A percentile compares a stretch with the other conserved stretches of the same genome.
phyloP scores from a whole-genome alignment of 768 basidiomycete genomes.

The Hemileccinum rubropunctum region DNA sequence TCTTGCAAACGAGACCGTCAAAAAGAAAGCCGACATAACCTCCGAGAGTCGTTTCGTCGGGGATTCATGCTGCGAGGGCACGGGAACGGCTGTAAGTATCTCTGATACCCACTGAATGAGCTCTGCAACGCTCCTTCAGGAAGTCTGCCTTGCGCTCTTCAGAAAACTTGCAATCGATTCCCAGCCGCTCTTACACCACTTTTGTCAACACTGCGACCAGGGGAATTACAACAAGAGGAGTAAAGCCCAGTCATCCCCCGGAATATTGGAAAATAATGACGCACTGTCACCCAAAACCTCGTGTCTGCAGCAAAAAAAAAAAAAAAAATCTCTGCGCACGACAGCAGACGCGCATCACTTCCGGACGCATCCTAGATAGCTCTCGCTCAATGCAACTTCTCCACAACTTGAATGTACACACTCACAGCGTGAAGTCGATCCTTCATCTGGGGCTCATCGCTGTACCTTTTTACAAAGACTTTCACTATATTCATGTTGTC shows the following conservation, averaged over 20 bases:
- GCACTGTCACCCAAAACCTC: background rate
- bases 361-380: background rate
- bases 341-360: background rate
- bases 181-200: background rate
- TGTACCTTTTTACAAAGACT: background rate
- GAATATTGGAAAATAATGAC: too few relatives aligned
- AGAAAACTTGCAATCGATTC: background rate
- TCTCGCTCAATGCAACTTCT: background rate
- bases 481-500: background rate
- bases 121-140: background rate
- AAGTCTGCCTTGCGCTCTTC: background rate
- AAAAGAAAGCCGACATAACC: conserved; percentile 30
- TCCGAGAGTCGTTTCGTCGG: conserved; percentile 24
- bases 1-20: conserved; percentile 22
- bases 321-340: background rate
- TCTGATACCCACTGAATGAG: conserved; percentile 25
- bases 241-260: too few relatives aligned
- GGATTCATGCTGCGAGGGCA: conserved; percentile 23
- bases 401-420: too few relatives aligned
- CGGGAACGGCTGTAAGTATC: too few relatives aligned
- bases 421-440: background rate
- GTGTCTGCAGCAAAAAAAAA: too few relatives aligned
- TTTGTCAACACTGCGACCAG: background rate
- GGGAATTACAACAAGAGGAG: background rate
- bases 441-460: background rate